Percentiles rank a stretch among this genome's conserved stretches.
Conservation (phyloP, 495 filamentous ascomycete species). For the Extremus antarcticus region DNA sequence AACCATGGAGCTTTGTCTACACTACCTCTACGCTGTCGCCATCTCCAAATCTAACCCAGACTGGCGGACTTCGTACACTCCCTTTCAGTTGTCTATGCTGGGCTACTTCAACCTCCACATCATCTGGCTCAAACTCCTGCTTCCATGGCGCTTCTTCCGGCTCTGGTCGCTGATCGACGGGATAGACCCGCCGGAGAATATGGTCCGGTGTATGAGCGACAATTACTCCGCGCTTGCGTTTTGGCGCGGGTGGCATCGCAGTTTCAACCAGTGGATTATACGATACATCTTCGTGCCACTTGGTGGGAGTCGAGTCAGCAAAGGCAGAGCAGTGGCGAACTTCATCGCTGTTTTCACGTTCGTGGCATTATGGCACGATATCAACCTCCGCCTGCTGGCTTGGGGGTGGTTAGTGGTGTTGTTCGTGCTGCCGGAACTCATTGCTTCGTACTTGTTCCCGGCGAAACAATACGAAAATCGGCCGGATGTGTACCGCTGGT, state of each 20-base stretch:
- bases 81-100: slow-evolving; percentile 79
- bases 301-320: slow-evolving; percentile 49
- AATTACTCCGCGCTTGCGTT: slow-evolving; percentile 89
- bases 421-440: slow-evolving; percentile 82
- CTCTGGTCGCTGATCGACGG: slow-evolving; percentile 84
- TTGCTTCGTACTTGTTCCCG: slow-evolving; percentile 62
- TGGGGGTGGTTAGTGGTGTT: slow-evolving; percentile 95
- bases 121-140: slow-evolving; percentile 94
- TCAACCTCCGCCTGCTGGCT: slow-evolving; percentile 79
- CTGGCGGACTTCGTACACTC: slow-evolving; percentile 75
- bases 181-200: slow-evolving; percentile 93
- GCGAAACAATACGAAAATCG: slow-evolving; percentile 51
- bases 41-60: slow-evolving; percentile 71
- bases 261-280: slow-evolving; percentile 86
- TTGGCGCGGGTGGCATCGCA: slow-evolving; percentile 93
- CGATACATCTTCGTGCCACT: slow-evolving; percentile 92
- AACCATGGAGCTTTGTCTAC: slow-evolving; percentile 87
- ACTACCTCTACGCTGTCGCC: slow-evolving; percentile 87
- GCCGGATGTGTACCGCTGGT: slow-evolving; percentile 60
- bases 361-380: slow-evolving; percentile 96
- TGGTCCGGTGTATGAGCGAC: slow-evolving; percentile 92
- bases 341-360: slow-evolving; percentile 89
- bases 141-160: slow-evolving; percentile 96
- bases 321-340: slow-evolving; percentile 48
- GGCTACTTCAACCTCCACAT: slow-evolving; percentile 95